Base-by-base conservation (phyloP, 1,284 basidiomycete genomes). In the Ceratobasidium sp. region DNA sequence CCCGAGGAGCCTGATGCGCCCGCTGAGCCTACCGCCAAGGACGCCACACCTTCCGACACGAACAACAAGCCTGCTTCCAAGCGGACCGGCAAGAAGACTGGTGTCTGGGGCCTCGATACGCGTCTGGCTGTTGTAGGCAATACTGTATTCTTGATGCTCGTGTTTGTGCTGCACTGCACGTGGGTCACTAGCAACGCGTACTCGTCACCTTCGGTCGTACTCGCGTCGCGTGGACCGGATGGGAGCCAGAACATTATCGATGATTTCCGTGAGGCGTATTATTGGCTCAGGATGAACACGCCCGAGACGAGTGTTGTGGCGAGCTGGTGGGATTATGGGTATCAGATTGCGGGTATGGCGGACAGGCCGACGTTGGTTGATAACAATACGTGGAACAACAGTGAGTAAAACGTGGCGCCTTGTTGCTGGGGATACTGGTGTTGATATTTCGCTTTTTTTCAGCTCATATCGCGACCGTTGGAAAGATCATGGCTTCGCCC, bases 301-400 rank as follows among this genome's bases (percentile, higher is more conserved):
- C 89, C 93, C 2, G 88, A 95, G 85, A 93, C 96, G 81, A 92
- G 96, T 15, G 97, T 99, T 64, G 92, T 99, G 53, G 97, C 98
- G 96, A 96, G 94, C 81, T 99, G 98, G 98, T 99, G 98, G 98
- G 98, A 99, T 87, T 99, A 99, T 83, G 98, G 98, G 28, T 99
- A 99, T 85, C 97, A 99, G 87, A 98, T 99, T 83, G 96, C 97
- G 60, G 98, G 98, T 68, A 98, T 99, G 95, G 97, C 98, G 13
- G 97, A 99, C 87, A 89, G 98, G 60, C 92, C 95, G n/a, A 98
- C 97, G 1, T 88, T 99, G 79, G 98, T 99, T 12, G 98, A 99
- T 86, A 99, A 99, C 88, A 99, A 99, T 85, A 99, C 98, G 0
- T 99, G 98, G 98, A 99, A 99, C 87, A 99, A 99, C 87, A 99